Conservation (phyloP, 2,329 filamentous ascomycete species). For the Fusarium pseudograminearum region DNA sequence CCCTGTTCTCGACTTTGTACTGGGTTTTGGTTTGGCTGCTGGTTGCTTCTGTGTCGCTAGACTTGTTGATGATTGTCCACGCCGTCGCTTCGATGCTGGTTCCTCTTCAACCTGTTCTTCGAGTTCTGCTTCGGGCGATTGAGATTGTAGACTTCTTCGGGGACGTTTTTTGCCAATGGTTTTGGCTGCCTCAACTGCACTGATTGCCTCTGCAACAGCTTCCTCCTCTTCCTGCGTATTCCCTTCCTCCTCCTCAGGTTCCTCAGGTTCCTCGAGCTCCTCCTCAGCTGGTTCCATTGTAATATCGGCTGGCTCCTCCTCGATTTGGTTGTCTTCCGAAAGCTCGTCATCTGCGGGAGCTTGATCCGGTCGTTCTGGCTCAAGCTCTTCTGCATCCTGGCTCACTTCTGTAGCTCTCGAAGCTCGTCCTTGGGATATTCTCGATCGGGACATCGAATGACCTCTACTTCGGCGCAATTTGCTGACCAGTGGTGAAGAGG, state of each 20-base stretch:
- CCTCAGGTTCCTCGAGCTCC: conserved; percentile 29
- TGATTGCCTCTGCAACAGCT: conserved; percentile 57
- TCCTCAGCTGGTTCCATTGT: conserved; percentile 30
- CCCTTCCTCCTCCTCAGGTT: conserved; percentile 23
- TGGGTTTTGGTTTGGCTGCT: conserved; percentile 41
- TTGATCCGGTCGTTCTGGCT: conserved; percentile 46
- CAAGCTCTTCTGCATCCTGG: conserved; percentile 52
- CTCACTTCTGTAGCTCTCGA: conserved; percentile 33
- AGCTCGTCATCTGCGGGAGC: conserved; percentile 24
- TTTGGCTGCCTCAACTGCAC: conserved; percentile 58
- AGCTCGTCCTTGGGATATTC: conserved; percentile 42
- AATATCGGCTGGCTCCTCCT: conserved; percentile 3
- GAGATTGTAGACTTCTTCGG: conserved; percentile 53
- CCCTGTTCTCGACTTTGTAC: conserved; percentile 24
- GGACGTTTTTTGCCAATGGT: conserved; percentile 59
- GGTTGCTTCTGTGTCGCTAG: conserved; percentile 59
- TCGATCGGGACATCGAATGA: conserved; percentile 50
- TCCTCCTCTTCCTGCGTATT: conserved; percentile 43
- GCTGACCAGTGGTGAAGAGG: conserved; percentile 58
- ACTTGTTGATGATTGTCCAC: conserved; percentile 54
- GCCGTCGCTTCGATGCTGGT: conserved; percentile 54
- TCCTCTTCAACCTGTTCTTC: conserved; percentile 49
- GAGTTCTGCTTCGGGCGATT: conserved; percentile 58
- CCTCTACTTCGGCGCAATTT: conserved; percentile 56
- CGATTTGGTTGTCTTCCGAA: conserved; percentile 12